phyloP scores from a whole-genome alignment of 2,329 filamentous ascomycete species.

The Arthrobotrys megalospora region DNA sequence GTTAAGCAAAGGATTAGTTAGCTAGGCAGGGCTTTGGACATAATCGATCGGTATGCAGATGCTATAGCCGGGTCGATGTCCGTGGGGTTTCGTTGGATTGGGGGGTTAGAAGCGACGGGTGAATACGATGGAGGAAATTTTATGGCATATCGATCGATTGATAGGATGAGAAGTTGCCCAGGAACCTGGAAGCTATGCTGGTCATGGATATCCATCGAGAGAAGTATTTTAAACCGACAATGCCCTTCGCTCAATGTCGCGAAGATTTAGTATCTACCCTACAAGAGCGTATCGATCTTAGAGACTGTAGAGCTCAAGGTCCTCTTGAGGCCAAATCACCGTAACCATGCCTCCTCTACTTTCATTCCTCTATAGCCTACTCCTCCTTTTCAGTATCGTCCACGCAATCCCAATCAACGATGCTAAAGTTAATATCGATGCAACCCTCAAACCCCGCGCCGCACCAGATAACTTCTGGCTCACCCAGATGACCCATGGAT shows the following conservation, averaged over 20 bases:
- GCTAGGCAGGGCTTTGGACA: not conserved
- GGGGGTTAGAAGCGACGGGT: not conserved
- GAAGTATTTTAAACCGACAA: not conserved
- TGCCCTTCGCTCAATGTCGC: not conserved
- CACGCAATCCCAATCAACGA: slow-evolving; percentile 1
- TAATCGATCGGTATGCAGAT: not conserved
- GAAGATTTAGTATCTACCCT: not conserved
- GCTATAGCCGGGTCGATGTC: slow-evolving; percentile 4
- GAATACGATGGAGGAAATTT: not conserved
- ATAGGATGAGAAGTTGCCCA: no score
- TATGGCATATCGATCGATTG: no score
- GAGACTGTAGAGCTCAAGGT: not conserved
- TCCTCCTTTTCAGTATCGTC: not conserved
- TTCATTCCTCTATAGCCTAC: not conserved
- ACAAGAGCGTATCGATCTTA: not conserved
- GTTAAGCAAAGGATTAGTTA: not conserved
- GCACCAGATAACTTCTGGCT: slow-evolving; percentile 48
- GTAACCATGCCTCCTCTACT: not conserved
- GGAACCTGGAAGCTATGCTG: no score
- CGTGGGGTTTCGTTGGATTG: slow-evolving; percentile 10
- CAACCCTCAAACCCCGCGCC: slow-evolving; percentile 1
- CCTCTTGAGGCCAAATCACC: not conserved
- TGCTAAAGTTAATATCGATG: not conserved
- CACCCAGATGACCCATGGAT: slow-evolving; percentile 36
- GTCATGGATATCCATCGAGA: not conserved